phyloP scores from a whole-genome alignment of 306 rosid genomes.

The Cucurbita ficifolia region DNA sequence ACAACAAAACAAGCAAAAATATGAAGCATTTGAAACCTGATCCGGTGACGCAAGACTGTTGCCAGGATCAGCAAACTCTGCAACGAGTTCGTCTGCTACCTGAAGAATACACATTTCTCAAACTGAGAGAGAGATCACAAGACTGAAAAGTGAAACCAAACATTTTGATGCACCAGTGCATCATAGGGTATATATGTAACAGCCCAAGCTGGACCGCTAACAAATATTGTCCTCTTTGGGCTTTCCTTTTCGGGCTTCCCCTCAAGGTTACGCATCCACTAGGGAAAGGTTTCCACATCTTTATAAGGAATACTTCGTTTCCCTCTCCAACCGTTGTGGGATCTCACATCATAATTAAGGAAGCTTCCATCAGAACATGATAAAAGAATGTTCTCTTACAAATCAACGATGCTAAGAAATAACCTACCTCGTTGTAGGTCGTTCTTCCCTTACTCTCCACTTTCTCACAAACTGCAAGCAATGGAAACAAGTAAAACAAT shows the following conservation, averaged over 20 bases:
- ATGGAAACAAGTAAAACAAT: constrained; percentile 13
- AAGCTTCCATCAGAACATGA: background rate
- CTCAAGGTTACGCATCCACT: too few relatives aligned
- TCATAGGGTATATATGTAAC: background rate
- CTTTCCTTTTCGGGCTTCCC: too few relatives aligned
- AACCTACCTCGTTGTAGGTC: constrained; percentile 83
- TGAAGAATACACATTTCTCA: constrained; percentile 22
- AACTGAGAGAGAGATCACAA: background rate
- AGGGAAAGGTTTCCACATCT: too few relatives aligned
- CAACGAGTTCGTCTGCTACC: constrained; percentile 99
- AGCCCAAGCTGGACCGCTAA: too few relatives aligned
- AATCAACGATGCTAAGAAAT: background rate
- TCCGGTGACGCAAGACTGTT: constrained; percentile 57
- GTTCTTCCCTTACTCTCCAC: constrained; percentile 98
- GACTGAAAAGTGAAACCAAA: background rate
- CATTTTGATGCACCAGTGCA: background rate
- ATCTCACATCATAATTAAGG: background rate
- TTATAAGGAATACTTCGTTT: too few relatives aligned
- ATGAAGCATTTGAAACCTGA: constrained; percentile 49
- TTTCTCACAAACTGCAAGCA: constrained; percentile 74
- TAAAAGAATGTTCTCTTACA: background rate
- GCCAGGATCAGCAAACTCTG: constrained; percentile 74
- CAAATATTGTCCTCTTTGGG: too few relatives aligned
- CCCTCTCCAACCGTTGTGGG: too few relatives aligned
- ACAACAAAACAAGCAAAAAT: constrained; percentile 3